Percentiles rank a stretch among this genome's conserved stretches.
phyloP scores from a whole-genome alignment of 192 early-diverging fungal species.

The Backusella parvicylindrica region DNA sequence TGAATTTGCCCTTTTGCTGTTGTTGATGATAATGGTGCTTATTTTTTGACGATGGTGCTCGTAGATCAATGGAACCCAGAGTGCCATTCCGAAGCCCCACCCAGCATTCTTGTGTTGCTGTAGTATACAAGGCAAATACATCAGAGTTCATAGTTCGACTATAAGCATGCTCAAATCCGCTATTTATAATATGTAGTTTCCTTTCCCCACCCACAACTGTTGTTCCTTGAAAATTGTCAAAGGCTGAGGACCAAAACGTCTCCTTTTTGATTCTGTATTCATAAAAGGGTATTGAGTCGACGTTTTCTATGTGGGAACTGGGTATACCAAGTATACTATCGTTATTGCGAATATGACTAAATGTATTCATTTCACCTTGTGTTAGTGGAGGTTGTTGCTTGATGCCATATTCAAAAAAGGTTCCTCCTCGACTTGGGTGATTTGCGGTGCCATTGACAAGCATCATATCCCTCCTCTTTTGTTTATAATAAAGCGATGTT shows the following conservation, averaged over 20 bases:
- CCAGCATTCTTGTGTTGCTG: not conserved
- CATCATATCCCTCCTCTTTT: not conserved
- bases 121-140: not conserved
- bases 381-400: not conserved
- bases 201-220: not conserved
- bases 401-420: not conserved
- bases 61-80: not conserved
- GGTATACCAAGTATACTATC: not conserved
- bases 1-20: not conserved
- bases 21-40: not conserved
- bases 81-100: not conserved
- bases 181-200: not conserved
- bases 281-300: not conserved
- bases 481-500: not conserved
- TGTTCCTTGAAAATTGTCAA: not conserved
- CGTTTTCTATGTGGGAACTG: not conserved
- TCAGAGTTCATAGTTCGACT: not conserved
- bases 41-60: not conserved
- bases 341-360: not conserved
- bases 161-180: not conserved
- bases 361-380: not conserved
- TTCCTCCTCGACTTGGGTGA: not conserved
- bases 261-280: not conserved
- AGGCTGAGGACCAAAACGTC: not conserved
- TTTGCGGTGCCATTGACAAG: not conserved